phyloP scores from a whole-genome alignment of 2,329 filamentous ascomycete species.

The Talaromyces sp. region DNA sequence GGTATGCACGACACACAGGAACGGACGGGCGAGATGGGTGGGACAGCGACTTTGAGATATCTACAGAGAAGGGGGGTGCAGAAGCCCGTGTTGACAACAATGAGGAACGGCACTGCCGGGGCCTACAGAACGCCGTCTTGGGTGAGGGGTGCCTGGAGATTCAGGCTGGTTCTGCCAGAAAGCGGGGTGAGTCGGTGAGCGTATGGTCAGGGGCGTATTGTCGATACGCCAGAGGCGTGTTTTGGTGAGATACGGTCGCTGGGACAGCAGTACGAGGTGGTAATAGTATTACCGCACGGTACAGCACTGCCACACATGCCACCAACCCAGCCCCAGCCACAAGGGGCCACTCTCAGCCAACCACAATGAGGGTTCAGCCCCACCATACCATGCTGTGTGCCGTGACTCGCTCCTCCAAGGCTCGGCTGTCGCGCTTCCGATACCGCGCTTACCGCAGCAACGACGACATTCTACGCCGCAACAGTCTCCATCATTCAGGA shows the following conservation, averaged over 20 bases:
- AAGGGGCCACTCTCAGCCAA: background rate
- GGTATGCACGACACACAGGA: background rate
- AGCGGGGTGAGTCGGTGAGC: constrained; percentile 12
- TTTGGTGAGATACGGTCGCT: background rate
- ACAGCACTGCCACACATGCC: constrained; percentile 3
- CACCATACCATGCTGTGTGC: background rate
- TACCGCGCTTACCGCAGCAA: constrained; percentile 15
- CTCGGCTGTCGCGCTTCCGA: constrained; percentile 5
- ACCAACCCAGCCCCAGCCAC: constrained; percentile 7
- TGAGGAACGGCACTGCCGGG: background rate
- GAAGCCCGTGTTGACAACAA: background rate
- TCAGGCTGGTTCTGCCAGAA: constrained; percentile 1
- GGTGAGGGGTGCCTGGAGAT: constrained; percentile 6
- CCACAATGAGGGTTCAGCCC: background rate
- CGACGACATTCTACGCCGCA: constrained; percentile 13
- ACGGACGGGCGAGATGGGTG: background rate
- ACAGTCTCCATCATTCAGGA: background rate
- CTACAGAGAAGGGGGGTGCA: background rate
- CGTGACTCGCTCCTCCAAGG: background rate
- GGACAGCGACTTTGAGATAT: background rate
- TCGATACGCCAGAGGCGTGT: background rate
- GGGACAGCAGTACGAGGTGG: background rate
- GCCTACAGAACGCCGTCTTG: background rate
- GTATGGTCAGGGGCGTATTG: constrained; percentile 3
- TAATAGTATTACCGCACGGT: background rate